Percentiles rank a stretch among this genome's conserved stretches.
phyloP scores from a whole-genome alignment of 495 filamentous ascomycete genomes.

The Parathielavia hyrcaniae region DNA sequence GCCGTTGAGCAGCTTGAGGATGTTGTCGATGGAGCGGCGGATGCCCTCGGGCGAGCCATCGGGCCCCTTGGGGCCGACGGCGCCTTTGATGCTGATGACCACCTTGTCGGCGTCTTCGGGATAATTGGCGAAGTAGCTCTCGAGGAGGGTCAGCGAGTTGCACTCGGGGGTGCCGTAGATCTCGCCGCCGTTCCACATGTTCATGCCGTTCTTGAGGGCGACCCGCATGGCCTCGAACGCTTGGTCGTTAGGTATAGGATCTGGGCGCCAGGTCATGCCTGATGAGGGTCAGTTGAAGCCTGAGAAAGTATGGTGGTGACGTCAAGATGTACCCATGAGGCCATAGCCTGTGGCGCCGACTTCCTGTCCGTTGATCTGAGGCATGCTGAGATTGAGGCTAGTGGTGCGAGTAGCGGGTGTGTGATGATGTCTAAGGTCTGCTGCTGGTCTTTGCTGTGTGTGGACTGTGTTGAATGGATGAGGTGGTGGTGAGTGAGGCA shows the following conservation, averaged over 20 bases:
- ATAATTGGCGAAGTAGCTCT: slow-evolving; percentile 59
- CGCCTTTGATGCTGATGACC: slow-evolving; percentile 60
- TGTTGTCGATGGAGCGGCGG: slow-evolving; percentile 61
- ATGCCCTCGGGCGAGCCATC: slow-evolving; percentile 60
- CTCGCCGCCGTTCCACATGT: slow-evolving; percentile 78
- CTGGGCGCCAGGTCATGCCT: slow-evolving; percentile 70
- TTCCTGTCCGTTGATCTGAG: slow-evolving; percentile 45
- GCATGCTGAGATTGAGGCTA: slow-evolving; percentile 32
- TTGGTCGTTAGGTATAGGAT: slow-evolving; percentile 52
- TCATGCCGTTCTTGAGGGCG: slow-evolving; percentile 56
- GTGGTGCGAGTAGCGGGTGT: background rate
- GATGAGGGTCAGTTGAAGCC: background rate
- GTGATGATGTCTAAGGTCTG: background rate
- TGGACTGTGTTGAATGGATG: background rate
- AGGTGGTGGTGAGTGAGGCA: background rate
- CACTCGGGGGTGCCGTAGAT: slow-evolving; percentile 66
- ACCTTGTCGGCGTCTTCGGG: slow-evolving; percentile 66
- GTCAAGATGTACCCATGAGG: slow-evolving; percentile 44
- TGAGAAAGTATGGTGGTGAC: background rate
- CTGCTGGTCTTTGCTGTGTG: no score
- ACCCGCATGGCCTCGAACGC: slow-evolving; percentile 63
- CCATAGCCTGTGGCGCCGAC: slow-evolving; percentile 54
- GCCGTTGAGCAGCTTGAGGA: slow-evolving; percentile 55
- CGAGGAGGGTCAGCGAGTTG: slow-evolving; percentile 61
- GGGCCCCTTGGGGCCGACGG: slow-evolving; percentile 33